These are phyloP conservation scores for Aphanoascus verrucosus DNA, from an alignment of 2,329 filamentous ascomycete species.

Conservation along the genomic window DNA sequence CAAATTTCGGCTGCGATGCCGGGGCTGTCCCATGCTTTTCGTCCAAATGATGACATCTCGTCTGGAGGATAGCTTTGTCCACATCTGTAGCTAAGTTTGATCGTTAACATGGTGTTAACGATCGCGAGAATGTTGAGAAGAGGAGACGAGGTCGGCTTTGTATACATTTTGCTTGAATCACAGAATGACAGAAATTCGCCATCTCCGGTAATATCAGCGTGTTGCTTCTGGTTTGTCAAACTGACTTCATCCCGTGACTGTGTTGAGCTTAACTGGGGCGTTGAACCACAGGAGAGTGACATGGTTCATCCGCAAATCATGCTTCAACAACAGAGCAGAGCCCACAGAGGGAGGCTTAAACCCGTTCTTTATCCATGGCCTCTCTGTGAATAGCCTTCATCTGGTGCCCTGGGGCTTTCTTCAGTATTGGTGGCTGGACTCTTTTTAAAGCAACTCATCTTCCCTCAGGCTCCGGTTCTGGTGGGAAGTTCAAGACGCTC, in stretches of 20 bases:
- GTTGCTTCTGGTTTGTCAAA: conserved; percentile 7
- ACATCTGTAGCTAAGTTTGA: no score
- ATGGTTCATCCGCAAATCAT: conserved; percentile 12
- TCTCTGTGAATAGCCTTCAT: background rate
- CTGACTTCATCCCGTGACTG: conserved; percentile 12
- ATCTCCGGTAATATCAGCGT: background rate
- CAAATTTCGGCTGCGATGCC: background rate
- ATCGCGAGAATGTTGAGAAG: no score
- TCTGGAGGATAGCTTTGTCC: background rate
- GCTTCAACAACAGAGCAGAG: conserved; percentile 12
- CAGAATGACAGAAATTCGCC: background rate
- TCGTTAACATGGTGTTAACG: no score
- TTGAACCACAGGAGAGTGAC: conserved; percentile 3
- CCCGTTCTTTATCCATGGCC: background rate
- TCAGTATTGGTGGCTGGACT: background rate
- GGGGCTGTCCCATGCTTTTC: background rate
- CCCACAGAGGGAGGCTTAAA: background rate
- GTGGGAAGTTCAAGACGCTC: background rate
- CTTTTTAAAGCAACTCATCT: background rate
- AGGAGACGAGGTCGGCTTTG: background rate
- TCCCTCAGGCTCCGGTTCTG: background rate
- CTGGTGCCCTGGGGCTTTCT: background rate
- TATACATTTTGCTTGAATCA: background rate
- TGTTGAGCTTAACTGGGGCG: conserved; percentile 4
- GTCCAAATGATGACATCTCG: conserved; percentile 2